Evolutionary conservation across 169 alveolate species (phyloP).

Genomic region (Cardiosporidium cionae): DNA sequence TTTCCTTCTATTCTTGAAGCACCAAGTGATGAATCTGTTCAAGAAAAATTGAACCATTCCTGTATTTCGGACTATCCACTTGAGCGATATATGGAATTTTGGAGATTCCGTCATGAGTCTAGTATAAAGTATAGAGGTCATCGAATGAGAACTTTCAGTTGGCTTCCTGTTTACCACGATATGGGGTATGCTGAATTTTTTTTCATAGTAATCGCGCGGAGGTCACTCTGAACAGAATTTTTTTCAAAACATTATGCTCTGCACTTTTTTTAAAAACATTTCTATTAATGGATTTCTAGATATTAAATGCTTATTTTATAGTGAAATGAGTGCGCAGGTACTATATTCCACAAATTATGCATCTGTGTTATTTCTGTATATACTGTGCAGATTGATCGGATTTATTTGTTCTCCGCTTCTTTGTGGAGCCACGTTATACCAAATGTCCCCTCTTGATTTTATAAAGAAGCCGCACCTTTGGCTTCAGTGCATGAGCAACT

Average conservation of each 20-base stretch:
- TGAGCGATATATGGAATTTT: conserved; percentile 6
- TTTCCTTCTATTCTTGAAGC: conserved; percentile 33
- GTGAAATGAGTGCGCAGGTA: too few species aligned
- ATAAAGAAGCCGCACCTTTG: conserved; percentile 50
- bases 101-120: conserved; percentile 18
- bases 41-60: too few species aligned
- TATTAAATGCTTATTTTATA: neutral
- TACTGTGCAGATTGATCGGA: conserved; percentile 43
- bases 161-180: conserved; percentile 60
- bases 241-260: too few species aligned
- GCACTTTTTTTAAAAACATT: neutral
- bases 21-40: conserved; percentile 3
- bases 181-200: conserved; percentile 39
- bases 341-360: neutral
- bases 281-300: neutral
- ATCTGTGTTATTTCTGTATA: neutral
- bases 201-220: too few species aligned
- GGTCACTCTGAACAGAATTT: too few species aligned
- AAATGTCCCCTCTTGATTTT: conserved; percentile 61
- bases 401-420: conserved; percentile 47
- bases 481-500: conserved; percentile 50
- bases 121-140: conserved; percentile 28
- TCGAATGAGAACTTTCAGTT: conserved; percentile 40
- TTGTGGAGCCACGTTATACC: conserved; percentile 44
- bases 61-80: conserved; percentile 12